Base-by-base conservation (phyloP, 2,329 filamentous ascomycete genomes). In the Neoascochyta sp. region DNA sequence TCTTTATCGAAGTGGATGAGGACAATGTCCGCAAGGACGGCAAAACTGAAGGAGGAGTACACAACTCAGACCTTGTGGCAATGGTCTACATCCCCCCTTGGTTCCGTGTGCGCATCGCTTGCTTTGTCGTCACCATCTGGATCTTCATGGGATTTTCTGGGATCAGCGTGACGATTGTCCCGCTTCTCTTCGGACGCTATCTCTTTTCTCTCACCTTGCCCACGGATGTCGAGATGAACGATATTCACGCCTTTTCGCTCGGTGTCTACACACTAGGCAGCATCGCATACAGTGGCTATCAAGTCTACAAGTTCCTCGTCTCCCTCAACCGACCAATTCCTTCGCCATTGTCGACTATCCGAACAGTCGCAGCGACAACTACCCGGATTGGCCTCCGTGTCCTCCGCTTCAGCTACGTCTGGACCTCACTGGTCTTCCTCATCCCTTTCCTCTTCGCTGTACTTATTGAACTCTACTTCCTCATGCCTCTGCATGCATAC, bases 161-260 rank as follows among this genome's bases (percentile, higher is more conserved):
- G 14, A 79, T 96, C 35, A 78, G 82, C 43, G 78, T 86, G 41
- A 95, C 92, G 1, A 82, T 98, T 39, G 67, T 93, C 1, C 93
- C 92, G 0, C 74, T 98, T 4, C 71, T 94, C 5, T 79, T 95
- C 54, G 92, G 92, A 2, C 83, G 92, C 16, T 74, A 73, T 34
- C 73, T 96, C 39, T 85, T 95, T 56, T 78, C 80, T 25, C 67
- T 74, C 16, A 65, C 89, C 18, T 78, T 95, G 22, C 86, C 87
- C 4, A 65, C 71, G 1, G 74, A 50, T 1, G 49, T 61, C 6
- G 52, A 84, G 39, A 83, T 90, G 55, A 98, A 96, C 62, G 92
- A 98, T 60, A 84, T 98, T 15, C 96, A 98, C 52, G 90, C 92
- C 9, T 95, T 95, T 60, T 94, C 87, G 29, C 80, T 92, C 16